Evolutionary conservation across 2,329 filamentous ascomycete species (phyloP).

Genomic region (Byssoonygena ceratinophila): DNA sequence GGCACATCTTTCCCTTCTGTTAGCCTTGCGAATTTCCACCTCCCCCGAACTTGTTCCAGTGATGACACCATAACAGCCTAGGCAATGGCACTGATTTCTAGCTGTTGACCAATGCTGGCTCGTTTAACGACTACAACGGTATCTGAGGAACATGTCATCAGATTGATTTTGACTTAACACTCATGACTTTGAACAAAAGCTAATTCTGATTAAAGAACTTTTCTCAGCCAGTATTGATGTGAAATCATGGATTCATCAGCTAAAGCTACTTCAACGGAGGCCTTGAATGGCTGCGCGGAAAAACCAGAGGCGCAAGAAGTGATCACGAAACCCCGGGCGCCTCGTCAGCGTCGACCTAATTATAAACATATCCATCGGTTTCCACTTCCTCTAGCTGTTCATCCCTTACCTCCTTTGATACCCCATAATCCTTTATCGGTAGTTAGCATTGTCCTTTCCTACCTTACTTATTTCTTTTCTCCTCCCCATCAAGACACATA

Average conservation of each 20-base stretch:
- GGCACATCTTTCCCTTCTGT: too few species aligned
- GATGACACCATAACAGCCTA: slow-evolving; percentile 40
- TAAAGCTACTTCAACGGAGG: neutral
- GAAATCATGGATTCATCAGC: neutral
- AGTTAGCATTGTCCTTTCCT: slow-evolving; percentile 66
- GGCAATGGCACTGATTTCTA: slow-evolving; percentile 44
- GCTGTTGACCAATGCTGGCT: slow-evolving; percentile 41
- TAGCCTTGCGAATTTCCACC: too few species aligned
- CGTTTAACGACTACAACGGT: slow-evolving; percentile 89
- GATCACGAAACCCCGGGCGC: neutral
- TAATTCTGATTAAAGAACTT: neutral
- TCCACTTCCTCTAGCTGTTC: slow-evolving; percentile 67
- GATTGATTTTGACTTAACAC: too few species aligned
- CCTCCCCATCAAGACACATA: slow-evolving; percentile 55
- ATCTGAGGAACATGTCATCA: slow-evolving; percentile 60
- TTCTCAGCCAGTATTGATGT: neutral
- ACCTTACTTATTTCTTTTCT: slow-evolving; percentile 60
- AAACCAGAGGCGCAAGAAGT: neutral
- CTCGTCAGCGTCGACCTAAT: slow-evolving; percentile 41
- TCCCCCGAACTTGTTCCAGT: slow-evolving; percentile 25
- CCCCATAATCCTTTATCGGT: slow-evolving; percentile 87
- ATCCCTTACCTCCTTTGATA: slow-evolving; percentile 77
- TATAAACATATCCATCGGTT: slow-evolving; percentile 70
- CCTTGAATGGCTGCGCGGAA: neutral
- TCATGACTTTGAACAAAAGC: too few species aligned